Evolutionary conservation across 768 basidiomycete genomes (phyloP).

Genomic region (Boletus tylopilopsis): DNA sequence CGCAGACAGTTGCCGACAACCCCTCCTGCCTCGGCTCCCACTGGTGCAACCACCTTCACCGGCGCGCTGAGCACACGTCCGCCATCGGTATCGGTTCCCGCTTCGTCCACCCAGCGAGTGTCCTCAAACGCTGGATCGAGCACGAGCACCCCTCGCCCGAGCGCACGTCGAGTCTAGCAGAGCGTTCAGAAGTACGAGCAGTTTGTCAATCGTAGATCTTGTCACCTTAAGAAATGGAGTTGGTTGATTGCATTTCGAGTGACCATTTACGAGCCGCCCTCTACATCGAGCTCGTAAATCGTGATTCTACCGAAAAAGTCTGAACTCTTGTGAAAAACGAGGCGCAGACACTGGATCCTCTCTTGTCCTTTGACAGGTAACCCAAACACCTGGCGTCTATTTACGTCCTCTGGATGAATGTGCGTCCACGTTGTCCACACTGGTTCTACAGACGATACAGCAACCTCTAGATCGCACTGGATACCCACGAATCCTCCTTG

Average conservation of each 20-base stretch:
- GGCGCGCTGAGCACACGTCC: not conserved
- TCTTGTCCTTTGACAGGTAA: conserved; percentile 30
- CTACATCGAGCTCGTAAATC: conserved; percentile 56
- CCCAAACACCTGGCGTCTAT: conserved; percentile 66
- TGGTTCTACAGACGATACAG: conserved; percentile 27
- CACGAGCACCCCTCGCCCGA: not conserved
- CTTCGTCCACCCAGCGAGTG: too few species aligned
- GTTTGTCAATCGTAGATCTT: conserved; percentile 13
- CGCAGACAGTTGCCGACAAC: conserved; percentile 11
- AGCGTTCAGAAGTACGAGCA: not conserved
- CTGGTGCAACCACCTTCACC: not conserved
- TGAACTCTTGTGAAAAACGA: conserved; percentile 77
- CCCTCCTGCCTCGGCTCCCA: not conserved
- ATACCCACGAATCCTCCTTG: conserved; percentile 86
- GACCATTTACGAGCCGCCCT: conserved; percentile 21
- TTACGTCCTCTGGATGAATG: conserved; percentile 79
- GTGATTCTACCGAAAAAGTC: conserved; percentile 84
- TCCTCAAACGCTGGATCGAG: not conserved
- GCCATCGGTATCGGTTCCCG: not conserved
- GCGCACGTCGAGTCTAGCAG: not conserved
- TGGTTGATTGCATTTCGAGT: conserved; percentile 25
- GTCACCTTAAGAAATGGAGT: conserved; percentile 19
- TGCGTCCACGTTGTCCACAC: conserved; percentile 51
- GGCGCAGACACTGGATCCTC: conserved; percentile 45
- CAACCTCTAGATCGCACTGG: conserved; percentile 49